Conservation (phyloP, 2,329 filamentous ascomycete species). For the Corinectria fuckeliana region DNA sequence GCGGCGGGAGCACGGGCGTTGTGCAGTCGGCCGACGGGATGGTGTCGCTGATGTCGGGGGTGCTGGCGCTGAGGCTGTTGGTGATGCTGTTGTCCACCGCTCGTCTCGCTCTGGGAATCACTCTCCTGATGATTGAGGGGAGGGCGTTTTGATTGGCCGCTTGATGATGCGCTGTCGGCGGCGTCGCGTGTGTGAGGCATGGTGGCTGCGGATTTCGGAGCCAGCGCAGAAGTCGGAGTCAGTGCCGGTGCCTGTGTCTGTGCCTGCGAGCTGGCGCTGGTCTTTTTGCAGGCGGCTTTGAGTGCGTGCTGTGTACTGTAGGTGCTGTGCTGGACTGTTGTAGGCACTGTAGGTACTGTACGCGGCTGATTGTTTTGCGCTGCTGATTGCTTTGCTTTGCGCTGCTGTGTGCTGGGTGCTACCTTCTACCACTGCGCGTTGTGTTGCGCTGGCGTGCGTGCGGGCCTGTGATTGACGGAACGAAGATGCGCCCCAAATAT, state of each 20-base stretch:
- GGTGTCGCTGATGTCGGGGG: constrained; percentile 44
- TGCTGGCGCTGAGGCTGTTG: constrained; percentile 40
- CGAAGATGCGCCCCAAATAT: constrained; percentile 4
- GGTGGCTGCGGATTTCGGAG: constrained; percentile 32
- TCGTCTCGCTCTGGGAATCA: constrained; percentile 42
- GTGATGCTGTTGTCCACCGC: constrained; percentile 39
- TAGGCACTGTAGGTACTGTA: not conserved
- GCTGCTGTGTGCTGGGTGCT: not conserved
- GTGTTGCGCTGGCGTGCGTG: constrained; percentile 14
- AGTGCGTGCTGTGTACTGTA: not conserved
- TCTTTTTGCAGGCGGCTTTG: too few relatives aligned
- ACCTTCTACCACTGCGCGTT: not conserved
- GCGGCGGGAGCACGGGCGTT: constrained; percentile 60
- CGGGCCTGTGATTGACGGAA: constrained; percentile 12
- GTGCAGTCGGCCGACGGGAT: constrained; percentile 49
- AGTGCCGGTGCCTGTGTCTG: constrained; percentile 4
- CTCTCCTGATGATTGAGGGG: constrained; percentile 46
- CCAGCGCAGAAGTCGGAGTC: not conserved
- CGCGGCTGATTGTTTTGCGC: not conserved
- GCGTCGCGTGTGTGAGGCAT: constrained; percentile 55
- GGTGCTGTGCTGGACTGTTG: not conserved
- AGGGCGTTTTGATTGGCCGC: constrained; percentile 64
- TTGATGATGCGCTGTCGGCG: constrained; percentile 53
- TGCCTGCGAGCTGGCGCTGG: too few relatives aligned
- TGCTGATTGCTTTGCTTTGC: not conserved